phyloP scores from a whole-genome alignment of 2,329 filamentous ascomycete species.

The Aciculosporium take region DNA sequence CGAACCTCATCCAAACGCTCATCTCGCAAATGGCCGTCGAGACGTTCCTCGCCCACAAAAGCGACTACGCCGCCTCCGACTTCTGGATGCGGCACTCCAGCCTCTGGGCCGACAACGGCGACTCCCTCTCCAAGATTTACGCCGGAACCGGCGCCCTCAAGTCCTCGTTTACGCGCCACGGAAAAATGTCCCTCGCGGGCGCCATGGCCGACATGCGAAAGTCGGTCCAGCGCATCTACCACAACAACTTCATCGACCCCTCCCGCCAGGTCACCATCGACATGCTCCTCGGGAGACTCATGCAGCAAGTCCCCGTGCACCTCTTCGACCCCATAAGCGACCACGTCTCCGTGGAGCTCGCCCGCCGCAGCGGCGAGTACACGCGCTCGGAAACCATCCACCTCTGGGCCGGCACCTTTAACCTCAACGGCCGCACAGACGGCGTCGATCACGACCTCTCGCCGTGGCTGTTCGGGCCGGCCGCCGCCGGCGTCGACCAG shows the following conservation, averaged over 20 bases:
- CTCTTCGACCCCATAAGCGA: conserved; percentile 93
- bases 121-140: conserved; percentile 87
- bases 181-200: conserved; percentile 90
- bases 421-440: conserved; percentile 75
- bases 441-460: conserved; percentile 69
- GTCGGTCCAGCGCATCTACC: conserved; percentile 83
- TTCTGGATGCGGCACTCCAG: conserved; percentile 88
- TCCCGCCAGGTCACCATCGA: conserved; percentile 89
- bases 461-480: conserved; percentile 65
- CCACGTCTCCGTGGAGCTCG: conserved; percentile 65
- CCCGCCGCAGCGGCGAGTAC: conserved; percentile 54
- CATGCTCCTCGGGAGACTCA: conserved; percentile 70
- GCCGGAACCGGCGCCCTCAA: conserved; percentile 92
- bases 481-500: conserved; percentile 39
- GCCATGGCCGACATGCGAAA: conserved; percentile 92
- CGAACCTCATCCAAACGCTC: conserved; percentile 90
- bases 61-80: conserved; percentile 55
- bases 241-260: conserved; percentile 96
- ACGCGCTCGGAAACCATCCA: conserved; percentile 60
- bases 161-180: conserved; percentile 82
- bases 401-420: conserved; percentile 84
- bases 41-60: conserved; percentile 61
- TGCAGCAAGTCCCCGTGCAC: conserved; percentile 71
- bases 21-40: conserved; percentile 90
- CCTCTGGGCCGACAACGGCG: conserved; percentile 94